These are phyloP conservation scores for Adenanthera pavonina DNA, from an alignment of 306 rosid genomes.

Conservation along the genomic window DNA sequence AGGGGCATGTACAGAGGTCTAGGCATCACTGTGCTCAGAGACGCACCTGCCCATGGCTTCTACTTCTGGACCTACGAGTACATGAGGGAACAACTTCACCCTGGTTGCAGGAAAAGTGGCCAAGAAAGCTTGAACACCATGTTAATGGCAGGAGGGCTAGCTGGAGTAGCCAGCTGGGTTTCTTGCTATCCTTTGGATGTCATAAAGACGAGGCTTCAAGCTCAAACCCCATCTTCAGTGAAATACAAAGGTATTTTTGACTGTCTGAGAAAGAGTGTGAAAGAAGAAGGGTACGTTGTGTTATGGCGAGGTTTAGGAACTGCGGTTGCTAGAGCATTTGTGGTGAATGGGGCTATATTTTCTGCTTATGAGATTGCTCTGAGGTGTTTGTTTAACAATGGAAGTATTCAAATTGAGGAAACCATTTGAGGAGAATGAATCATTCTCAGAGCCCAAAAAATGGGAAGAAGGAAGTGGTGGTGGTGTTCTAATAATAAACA, in stretches of 20 bases:
- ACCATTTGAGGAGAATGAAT: conserved; percentile 37
- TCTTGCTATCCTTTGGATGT: conserved; percentile 86
- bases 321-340: conserved; percentile 75
- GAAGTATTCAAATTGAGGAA: conserved; percentile 49
- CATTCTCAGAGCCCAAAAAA: not conserved
- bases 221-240: conserved; percentile 54
- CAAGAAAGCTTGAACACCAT: conserved; percentile 69
- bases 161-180: conserved; percentile 89
- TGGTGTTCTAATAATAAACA: not conserved
- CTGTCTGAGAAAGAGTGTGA: conserved; percentile 66
- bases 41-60: conserved; percentile 74
- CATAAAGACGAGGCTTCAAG: conserved; percentile 77
- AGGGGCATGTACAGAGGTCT: conserved; percentile 75
- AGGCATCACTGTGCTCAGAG: conserved; percentile 68
- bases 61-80: conserved; percentile 88
- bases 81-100: conserved; percentile 79
- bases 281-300: conserved; percentile 64
- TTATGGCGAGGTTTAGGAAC: conserved; percentile 87
- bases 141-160: conserved; percentile 79
- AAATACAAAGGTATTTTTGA: conserved; percentile 71
- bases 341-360: conserved; percentile 86
- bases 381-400: conserved; percentile 61
- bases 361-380: conserved; percentile 80
- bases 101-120: conserved; percentile 70
- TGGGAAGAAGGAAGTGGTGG: not conserved